Percentiles rank a stretch among this genome's conserved stretches.
phyloP scores from a whole-genome alignment of 192 early-diverging fungal species.

The Rhizophagus clarus region DNA sequence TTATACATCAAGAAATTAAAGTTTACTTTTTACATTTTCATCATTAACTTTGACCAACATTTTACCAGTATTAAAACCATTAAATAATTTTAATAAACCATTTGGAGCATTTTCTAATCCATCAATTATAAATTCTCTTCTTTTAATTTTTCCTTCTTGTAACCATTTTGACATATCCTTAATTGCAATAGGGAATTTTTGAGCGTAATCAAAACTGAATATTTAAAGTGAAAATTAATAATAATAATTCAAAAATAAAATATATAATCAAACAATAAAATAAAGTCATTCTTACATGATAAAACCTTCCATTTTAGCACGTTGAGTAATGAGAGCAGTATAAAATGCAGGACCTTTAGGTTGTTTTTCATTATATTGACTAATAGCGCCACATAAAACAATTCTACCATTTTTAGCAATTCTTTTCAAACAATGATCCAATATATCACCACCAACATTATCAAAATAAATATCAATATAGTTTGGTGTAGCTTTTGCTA shows the following conservation, averaged over 20 bases:
- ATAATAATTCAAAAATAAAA: background rate
- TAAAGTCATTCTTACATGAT: constrained; percentile 36
- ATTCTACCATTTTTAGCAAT: constrained; percentile 50
- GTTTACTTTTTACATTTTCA: constrained; percentile 37
- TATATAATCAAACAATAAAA: background rate
- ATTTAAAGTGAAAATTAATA: background rate
- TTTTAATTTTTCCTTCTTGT: constrained; percentile 48
- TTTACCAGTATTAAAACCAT: constrained; percentile 56
- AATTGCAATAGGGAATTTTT: constrained; percentile 42
- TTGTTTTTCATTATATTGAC: constrained; percentile 45
- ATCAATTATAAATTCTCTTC: constrained; percentile 42
- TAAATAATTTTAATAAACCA: constrained; percentile 50
- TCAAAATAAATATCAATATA: constrained; percentile 58
- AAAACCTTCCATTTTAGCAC: constrained; percentile 56
- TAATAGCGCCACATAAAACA: constrained; percentile 56
- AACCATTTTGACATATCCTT: constrained; percentile 50
- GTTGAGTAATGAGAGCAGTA: constrained; percentile 47
- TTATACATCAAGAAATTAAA: constrained; percentile 26
- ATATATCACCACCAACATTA: constrained; percentile 58
- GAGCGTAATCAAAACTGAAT: constrained; percentile 39
- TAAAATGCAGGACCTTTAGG: constrained; percentile 48
- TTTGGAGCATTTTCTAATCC: constrained; percentile 57
- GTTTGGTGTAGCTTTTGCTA: constrained; percentile 44
- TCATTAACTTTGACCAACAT: constrained; percentile 50
- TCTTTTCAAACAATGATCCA: constrained; percentile 45